Base-by-base conservation (phyloP, 108 stramenopile species). In the Cyclotella atomus region DNA sequence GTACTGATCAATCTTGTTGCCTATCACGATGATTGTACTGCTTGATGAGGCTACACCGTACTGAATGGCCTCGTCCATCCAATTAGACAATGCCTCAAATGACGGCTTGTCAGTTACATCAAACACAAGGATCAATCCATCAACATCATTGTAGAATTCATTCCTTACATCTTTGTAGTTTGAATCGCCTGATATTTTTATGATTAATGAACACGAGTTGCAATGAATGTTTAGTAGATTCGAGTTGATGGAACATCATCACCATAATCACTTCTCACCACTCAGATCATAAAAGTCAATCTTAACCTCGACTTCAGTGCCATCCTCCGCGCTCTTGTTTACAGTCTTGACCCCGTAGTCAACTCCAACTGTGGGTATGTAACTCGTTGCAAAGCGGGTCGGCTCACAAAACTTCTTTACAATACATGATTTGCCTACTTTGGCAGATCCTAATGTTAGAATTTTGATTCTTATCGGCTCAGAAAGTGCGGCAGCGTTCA, bases 351-450 rank as follows among this genome's bases (percentile, higher is more conserved):
- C 89, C 12, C 92, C 92, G 46, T 91, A 94, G 32, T 94, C 92
- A n/a, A 91, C 87, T 28, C 92, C 92, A 43, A 94, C 89, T 0
- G 92, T 94, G 4, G 83, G 73, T 14, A 91, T 82, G 45, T 91
- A 90, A 68, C 86, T 91, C 14, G 70, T 46, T 0, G 87, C 87
- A 59, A 91, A 91, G 30, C 85, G 65, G 55, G 43, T 62, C 69
- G 66, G 84, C 60, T 94, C 92, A 80, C 92, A 94, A 62, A 85
- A 91, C 8, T 88, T 84, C 70, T 94, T 94, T 30, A 94, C 85
- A 2, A 94, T 50, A 73, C 92, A 94, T 68, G 82, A 84, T 59
- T 94, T 94, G 23, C 92, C 92, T 0, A 68, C 61, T 19, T 74
- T 85, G 10, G 73, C 71, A 19, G 79, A 60, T 16, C 92, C 92